These are phyloP conservation scores for Sonneratia caseolaris DNA, from an alignment of 345 rosid genomes.

Conservation along the genomic window DNA sequence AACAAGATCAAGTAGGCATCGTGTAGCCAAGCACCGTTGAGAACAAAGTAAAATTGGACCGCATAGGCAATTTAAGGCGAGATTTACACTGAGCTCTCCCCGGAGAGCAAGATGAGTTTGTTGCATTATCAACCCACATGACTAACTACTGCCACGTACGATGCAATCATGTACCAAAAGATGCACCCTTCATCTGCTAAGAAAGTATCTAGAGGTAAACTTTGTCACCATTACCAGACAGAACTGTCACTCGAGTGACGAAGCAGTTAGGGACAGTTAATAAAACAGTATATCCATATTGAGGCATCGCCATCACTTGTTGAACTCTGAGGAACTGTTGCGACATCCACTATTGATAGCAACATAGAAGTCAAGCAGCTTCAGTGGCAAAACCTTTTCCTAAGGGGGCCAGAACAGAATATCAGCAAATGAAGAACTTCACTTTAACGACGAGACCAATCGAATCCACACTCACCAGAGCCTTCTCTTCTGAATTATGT, in stretches of 20 bases:
- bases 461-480: slow-evolving; percentile 30
- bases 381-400: slow-evolving; percentile 52
- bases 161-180: too few species aligned
- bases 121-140: too few species aligned
- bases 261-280: background rate
- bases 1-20: too few species aligned
- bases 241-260: background rate
- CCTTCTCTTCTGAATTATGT: slow-evolving; percentile 21
- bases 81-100: too few species aligned
- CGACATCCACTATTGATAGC: slow-evolving; percentile 19
- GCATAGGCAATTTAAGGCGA: too few species aligned
- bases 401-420: background rate
- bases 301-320: background rate
- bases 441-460: background rate
- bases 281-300: slow-evolving; percentile 9
- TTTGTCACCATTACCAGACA: too few species aligned
- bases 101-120: too few species aligned
- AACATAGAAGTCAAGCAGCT: slow-evolving; percentile 59
- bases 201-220: too few species aligned
- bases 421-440: background rate
- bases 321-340: slow-evolving; percentile 2
- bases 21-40: too few species aligned
- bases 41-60: too few species aligned
- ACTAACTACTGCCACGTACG: too few species aligned
- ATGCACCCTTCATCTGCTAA: too few species aligned